These are phyloP conservation scores for Kodamaea nitidulidarum DNA, from an alignment of 805 yeast species.

Conservation along the genomic window DNA sequence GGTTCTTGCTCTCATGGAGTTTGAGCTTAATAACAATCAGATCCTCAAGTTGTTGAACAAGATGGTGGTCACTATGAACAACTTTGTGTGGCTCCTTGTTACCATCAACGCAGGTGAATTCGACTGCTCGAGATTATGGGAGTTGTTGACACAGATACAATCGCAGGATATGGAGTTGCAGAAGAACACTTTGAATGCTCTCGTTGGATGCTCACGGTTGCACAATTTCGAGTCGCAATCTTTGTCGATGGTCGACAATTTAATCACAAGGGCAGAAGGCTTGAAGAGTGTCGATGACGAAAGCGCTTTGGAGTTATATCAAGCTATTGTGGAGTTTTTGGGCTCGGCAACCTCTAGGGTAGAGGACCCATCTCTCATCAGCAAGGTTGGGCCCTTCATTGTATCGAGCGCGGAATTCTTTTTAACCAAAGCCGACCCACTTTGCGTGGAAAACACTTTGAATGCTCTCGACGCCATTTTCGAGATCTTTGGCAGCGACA, in stretches of 20 bases:
- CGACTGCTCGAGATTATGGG: constrained; percentile 28
- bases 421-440: constrained; percentile 9
- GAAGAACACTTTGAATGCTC: constrained; percentile 36
- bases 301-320: constrained; percentile 10
- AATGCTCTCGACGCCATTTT: constrained; percentile 65
- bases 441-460: constrained; percentile 40
- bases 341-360: constrained; percentile 38
- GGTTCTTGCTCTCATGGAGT: constrained; percentile 38
- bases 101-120: constrained; percentile 21
- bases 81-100: constrained; percentile 57
- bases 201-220: constrained; percentile 34
- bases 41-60: constrained; percentile 45
- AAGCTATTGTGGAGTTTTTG: constrained; percentile 49
- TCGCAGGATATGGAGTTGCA: constrained; percentile 20
- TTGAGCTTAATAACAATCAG: constrained; percentile 26
- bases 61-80: constrained; percentile 65
- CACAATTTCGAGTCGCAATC: constrained; percentile 25
- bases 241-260: constrained; percentile 21
- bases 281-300: constrained; percentile 10
- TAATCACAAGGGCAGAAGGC: constrained; percentile 20
- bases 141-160: constrained; percentile 14
- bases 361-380: constrained; percentile 7
- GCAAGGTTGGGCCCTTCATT: constrained; percentile 9
- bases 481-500: constrained; percentile 74
- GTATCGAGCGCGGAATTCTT: constrained; percentile 13